Percentiles rank a stretch among this genome's conserved stretches.
phyloP scores from a whole-genome alignment of 352 stramenopile genomes.

The Phytophthora sp. region DNA sequence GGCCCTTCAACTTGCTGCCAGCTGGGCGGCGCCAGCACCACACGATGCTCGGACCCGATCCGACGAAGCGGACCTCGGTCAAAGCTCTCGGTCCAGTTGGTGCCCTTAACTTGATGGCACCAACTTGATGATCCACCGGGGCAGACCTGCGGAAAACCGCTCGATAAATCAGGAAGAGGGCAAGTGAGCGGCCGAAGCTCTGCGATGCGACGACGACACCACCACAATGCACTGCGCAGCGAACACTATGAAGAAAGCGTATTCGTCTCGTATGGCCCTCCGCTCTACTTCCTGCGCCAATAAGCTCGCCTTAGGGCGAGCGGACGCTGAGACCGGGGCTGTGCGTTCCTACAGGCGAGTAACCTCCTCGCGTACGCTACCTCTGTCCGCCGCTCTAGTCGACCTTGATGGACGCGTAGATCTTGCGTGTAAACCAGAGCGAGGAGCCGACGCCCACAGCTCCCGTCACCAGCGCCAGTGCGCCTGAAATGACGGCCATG shows the following conservation, averaged over 20 bases:
- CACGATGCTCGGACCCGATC: conserved; percentile 12
- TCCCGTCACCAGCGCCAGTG: conserved; percentile 97
- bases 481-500: conserved; percentile 98
- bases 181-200: conserved; percentile 27
- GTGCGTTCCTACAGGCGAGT: conserved; percentile 20
- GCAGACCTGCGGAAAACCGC: conserved; percentile 5
- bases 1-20: conserved; percentile 8
- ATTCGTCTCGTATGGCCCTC: conserved; percentile 14
- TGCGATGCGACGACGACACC: conserved; percentile 27
- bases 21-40: conserved; percentile 14
- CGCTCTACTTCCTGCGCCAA: conserved; percentile 1
- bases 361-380: conserved; percentile 8
- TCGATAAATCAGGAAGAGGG: conserved; percentile 22
- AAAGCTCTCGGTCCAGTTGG: too few species aligned
- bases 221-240: conserved; percentile 7
- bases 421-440: conserved; percentile 98
- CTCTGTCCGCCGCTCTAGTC: conserved; percentile 32
- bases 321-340: not conserved
- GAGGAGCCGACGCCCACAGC: conserved; percentile 96
- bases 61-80: too few species aligned
- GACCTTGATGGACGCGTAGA: conserved; percentile 91
- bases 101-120: not conserved
- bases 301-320: conserved; percentile 4
- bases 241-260: conserved; percentile 30
- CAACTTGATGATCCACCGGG: not conserved